Conservation (phyloP, 805 yeast genomes). For the Danielia oregonensis region DNA sequence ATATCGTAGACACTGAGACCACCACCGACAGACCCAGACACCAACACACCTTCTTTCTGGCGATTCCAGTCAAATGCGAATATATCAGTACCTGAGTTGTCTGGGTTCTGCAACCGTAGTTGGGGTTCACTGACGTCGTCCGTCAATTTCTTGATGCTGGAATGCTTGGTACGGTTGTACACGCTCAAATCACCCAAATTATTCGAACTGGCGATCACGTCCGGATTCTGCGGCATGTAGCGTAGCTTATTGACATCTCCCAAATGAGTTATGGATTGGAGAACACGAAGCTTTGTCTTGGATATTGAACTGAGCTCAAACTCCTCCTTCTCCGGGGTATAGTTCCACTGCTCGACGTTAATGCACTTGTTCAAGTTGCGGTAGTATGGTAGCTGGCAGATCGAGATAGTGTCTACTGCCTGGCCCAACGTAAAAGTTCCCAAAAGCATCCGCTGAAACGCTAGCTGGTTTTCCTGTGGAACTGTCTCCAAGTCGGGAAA, state of each 20-base stretch:
- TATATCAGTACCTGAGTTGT: slow-evolving; percentile 42
- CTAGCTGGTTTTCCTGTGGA: slow-evolving; percentile 5
- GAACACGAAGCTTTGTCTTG: slow-evolving; percentile 24
- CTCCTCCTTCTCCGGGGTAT: slow-evolving; percentile 37
- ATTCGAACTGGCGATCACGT: slow-evolving; percentile 68
- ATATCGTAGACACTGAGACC: slow-evolving; percentile 67
- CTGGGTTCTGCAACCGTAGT: slow-evolving; percentile 39
- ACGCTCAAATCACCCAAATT: slow-evolving; percentile 62
- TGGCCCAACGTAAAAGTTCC: slow-evolving; percentile 20
- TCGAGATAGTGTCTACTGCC: slow-evolving; percentile 19
- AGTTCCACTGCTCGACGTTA: slow-evolving; percentile 32
- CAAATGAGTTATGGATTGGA: slow-evolving; percentile 61
- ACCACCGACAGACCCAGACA: slow-evolving; percentile 65
- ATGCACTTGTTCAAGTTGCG: slow-evolving; percentile 32
- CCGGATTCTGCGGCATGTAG: slow-evolving; percentile 84
- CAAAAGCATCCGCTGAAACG: slow-evolving; percentile 14
- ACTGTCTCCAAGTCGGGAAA: slow-evolving; percentile 47
- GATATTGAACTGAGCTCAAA: slow-evolving; percentile 31
- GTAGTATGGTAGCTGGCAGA: slow-evolving; percentile 31
- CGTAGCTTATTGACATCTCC: slow-evolving; percentile 74
- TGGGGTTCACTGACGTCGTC: slow-evolving; percentile 44
- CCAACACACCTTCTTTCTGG: slow-evolving; percentile 53
- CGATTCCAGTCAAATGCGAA: slow-evolving; percentile 76
- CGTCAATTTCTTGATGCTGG: slow-evolving; percentile 28
- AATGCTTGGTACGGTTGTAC: slow-evolving; percentile 81